phyloP scores from a whole-genome alignment of 2,329 filamentous ascomycete genomes.

The Alternaria conjuncta region DNA sequence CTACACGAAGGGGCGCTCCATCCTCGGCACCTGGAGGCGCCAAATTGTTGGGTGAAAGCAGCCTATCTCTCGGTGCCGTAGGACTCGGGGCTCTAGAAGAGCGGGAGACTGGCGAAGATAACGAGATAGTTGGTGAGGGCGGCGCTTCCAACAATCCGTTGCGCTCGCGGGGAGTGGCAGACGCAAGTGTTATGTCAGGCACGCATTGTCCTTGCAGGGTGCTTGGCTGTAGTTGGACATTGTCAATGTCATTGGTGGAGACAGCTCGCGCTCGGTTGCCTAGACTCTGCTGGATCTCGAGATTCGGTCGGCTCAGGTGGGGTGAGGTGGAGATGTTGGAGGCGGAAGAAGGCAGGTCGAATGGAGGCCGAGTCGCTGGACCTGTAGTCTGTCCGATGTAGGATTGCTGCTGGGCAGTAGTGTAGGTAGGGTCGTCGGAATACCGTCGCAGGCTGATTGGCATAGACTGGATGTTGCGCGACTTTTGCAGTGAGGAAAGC shows the following conservation, averaged over 20 bases:
- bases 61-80: conserved; percentile 27
- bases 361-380: conserved; percentile 50
- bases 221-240: conserved; percentile 53
- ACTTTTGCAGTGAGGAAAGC: conserved; percentile 82
- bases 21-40: conserved; percentile 49
- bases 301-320: conserved; percentile 29
- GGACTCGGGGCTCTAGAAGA: conserved; percentile 37
- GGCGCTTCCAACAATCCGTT: conserved; percentile 23
- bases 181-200: conserved; percentile 46
- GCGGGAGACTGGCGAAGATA: conserved; percentile 49
- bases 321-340: conserved; percentile 29
- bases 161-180: conserved; percentile 40
- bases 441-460: conserved; percentile 73
- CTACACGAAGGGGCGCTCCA: conserved; percentile 20
- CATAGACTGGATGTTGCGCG: conserved; percentile 75
- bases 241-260: conserved; percentile 64
- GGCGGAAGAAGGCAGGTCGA: conserved; percentile 31
- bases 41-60: conserved; percentile 36
- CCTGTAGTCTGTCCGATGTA: conserved; percentile 57
- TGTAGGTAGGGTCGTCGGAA: conserved; percentile 66
- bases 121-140: conserved; percentile 47
- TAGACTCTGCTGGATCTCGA: conserved; percentile 38
- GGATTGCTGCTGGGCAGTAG: conserved; percentile 55
- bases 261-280: conserved; percentile 58
- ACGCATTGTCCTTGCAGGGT: conserved; percentile 29